phyloP scores from a whole-genome alignment of 257 asterid genomes.

The Solanum pinnatisectum region DNA sequence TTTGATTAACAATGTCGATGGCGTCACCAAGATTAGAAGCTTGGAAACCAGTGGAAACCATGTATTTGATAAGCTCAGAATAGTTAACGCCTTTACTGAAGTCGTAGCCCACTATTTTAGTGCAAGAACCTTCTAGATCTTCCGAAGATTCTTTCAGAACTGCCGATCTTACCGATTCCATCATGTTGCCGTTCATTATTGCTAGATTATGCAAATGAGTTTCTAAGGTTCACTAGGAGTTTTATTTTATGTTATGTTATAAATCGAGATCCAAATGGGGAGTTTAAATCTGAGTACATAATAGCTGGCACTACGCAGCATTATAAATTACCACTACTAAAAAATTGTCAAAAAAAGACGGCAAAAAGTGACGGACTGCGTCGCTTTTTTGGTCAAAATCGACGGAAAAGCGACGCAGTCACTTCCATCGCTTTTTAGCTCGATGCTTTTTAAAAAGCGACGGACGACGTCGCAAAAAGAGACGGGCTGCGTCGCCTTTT shows the following conservation, averaged over 20 bases:
- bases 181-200: slow-evolving; percentile 11
- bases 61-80: slow-evolving; percentile 49
- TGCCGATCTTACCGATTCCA: slow-evolving; percentile 40
- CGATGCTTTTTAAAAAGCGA: too few species aligned
- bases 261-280: not conserved
- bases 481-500: too few species aligned
- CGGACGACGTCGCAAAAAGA: too few species aligned
- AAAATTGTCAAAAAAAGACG: too few species aligned
- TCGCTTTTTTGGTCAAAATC: too few species aligned
- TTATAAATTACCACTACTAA: too few species aligned
- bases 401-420: too few species aligned
- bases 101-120: slow-evolving; percentile 71
- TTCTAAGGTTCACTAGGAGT: not conserved
- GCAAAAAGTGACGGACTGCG: too few species aligned
- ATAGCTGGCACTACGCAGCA: too few species aligned
- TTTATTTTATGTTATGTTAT: too few species aligned
- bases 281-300: too few species aligned
- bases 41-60: slow-evolving; percentile 80
- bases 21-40: slow-evolving; percentile 98
- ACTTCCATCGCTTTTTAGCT: too few species aligned
- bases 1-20: slow-evolving; percentile 61
- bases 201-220: not conserved
- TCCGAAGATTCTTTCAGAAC: slow-evolving; percentile 63
- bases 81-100: slow-evolving; percentile 70
- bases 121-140: slow-evolving; percentile 38